These are phyloP conservation scores for Athelia psychrophila DNA, from an alignment of 1,284 basidiomycete genomes.

Conservation along the genomic window DNA sequence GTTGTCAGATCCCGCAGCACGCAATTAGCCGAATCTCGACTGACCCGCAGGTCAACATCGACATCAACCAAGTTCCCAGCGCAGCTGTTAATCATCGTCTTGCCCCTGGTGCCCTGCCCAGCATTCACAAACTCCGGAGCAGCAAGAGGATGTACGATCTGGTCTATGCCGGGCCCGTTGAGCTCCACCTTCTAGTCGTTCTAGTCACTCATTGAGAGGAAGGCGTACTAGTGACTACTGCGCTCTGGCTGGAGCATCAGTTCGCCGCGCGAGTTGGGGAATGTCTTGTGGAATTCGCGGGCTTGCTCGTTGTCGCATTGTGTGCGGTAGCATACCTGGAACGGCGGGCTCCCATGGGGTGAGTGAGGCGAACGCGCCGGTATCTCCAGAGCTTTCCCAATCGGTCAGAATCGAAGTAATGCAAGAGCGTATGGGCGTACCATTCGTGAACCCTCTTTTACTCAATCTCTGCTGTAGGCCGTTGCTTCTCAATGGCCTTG, in stretches of 20 bases:
- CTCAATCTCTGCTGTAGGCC: conserved; percentile 80
- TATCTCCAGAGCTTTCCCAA: conserved; percentile 82
- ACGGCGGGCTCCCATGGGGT: conserved; percentile 91
- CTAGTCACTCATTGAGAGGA: conserved; percentile 78
- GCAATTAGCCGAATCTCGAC: too few species aligned
- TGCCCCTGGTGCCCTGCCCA: conserved; percentile 35
- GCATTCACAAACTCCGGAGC: conserved; percentile 59
- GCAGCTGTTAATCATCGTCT: conserved; percentile 65
- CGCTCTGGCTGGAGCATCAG: conserved; percentile 85
- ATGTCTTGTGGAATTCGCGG: conserved; percentile 57
- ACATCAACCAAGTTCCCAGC: conserved; percentile 73
- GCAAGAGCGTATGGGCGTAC: conserved; percentile 38
- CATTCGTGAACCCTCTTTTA: conserved; percentile 93
- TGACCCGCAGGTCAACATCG: conserved; percentile 73
- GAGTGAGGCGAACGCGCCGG: conserved; percentile 82
- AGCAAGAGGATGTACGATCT: conserved; percentile 85
- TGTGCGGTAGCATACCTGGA: conserved; percentile 77
- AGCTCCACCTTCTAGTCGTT: conserved; percentile 79
- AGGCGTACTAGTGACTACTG: conserved; percentile 90
- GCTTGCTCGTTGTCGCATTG: conserved; percentile 68
- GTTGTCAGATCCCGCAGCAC: not conserved
- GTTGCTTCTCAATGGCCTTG: conserved; percentile 66
- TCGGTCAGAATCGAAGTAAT: conserved; percentile 4
- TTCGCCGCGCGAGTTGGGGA: conserved; percentile 77
- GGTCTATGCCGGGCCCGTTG: conserved; percentile 72